A percentile compares a stretch with the other conserved stretches of the same genome.
Conservation (phyloP, 139 green algal genomes). For the Micractinium conductrix region DNA sequence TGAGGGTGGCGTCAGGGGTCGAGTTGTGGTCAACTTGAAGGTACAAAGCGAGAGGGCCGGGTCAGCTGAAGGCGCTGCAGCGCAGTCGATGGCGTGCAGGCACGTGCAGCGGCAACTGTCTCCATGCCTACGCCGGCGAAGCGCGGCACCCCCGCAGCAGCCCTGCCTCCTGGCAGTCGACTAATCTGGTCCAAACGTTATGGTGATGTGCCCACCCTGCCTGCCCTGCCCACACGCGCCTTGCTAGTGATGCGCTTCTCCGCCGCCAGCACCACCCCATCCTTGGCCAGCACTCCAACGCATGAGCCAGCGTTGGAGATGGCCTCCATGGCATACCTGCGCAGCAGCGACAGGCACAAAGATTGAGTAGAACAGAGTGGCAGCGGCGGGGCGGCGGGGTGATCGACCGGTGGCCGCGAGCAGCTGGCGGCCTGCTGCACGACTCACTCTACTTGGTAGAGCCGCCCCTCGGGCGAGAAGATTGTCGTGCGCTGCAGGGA, state of each 20-base stretch:
- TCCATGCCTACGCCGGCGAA: too few relatives aligned
- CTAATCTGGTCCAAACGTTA: too few relatives aligned
- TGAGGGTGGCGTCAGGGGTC: too few relatives aligned
- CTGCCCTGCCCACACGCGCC: slow-evolving; percentile 52
- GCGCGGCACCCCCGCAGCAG: too few relatives aligned
- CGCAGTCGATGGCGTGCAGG: too few relatives aligned
- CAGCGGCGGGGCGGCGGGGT: neutral
- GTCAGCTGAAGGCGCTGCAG: too few relatives aligned
- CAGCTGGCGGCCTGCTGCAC: neutral
- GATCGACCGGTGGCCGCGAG: neutral
- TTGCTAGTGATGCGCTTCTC: slow-evolving; percentile 99
- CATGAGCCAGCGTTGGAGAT: slow-evolving; percentile 97
- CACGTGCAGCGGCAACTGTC: too few relatives aligned
- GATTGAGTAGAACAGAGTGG: too few relatives aligned
- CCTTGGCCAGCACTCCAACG: slow-evolving; percentile 89
- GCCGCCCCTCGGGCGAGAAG: slow-evolving; percentile 95
- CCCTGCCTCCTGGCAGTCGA: too few relatives aligned
- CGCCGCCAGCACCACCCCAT: slow-evolving; percentile 94
- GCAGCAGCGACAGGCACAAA: neutral
- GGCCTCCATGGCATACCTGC: slow-evolving; percentile 98
- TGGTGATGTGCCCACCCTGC: neutral
- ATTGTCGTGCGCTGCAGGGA: slow-evolving; percentile 45
- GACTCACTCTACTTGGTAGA: slow-evolving; percentile 92
- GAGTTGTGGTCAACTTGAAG: too few relatives aligned
- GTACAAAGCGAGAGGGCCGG: too few relatives aligned